Evolutionary conservation across 2,329 filamentous ascomycete species (phyloP).

Genomic region (Calonectria crousiana): DNA sequence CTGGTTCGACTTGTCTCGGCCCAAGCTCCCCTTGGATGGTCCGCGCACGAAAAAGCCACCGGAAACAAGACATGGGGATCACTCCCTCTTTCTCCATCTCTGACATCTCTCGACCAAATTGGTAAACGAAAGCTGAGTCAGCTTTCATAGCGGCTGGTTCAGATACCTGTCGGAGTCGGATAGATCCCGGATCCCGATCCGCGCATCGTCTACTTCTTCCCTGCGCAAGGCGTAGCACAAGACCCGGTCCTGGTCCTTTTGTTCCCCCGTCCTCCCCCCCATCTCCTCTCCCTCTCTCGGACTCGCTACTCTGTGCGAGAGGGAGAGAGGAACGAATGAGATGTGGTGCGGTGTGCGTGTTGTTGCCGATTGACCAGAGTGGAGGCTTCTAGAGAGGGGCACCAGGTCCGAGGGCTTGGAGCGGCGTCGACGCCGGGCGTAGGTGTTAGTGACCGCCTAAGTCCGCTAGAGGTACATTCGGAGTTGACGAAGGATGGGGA

Average conservation of each 20-base stretch:
- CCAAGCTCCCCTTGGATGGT: neutral
- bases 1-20: neutral
- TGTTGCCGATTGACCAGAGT: constrained; percentile 23
- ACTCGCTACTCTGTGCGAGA: neutral
- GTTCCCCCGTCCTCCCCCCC: neutral
- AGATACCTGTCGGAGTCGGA: constrained; percentile 15
- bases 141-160: neutral
- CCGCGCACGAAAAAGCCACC: neutral
- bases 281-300: neutral
- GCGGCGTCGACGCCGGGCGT: constrained; percentile 14
- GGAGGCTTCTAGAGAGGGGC: neutral
- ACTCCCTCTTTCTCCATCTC: neutral
- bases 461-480: constrained; percentile 15
- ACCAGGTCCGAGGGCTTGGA: neutral
- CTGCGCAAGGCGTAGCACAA: neutral
- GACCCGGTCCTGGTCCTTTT: neutral
- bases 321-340: neutral
- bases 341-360: neutral
- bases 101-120: neutral
- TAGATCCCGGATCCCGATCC: constrained; percentile 19
- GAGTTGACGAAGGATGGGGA: neutral
- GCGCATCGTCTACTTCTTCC: neutral
- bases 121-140: neutral
- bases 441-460: constrained; percentile 11
- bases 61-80: neutral